Base-by-base conservation (phyloP, 306 rosid genomes). In the Canavalia ensiformis region DNA sequence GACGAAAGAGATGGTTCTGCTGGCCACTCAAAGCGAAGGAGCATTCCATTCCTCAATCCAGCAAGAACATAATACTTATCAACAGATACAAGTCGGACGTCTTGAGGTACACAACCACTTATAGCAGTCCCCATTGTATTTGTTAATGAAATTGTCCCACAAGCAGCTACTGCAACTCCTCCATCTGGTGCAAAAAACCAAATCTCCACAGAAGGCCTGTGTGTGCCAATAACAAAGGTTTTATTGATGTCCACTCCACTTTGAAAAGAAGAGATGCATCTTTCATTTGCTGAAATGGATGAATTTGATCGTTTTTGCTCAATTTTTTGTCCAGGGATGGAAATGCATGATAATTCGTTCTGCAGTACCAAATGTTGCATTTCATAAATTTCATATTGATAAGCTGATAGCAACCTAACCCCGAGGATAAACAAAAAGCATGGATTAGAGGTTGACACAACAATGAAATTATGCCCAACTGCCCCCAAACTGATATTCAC, bases 21-120 rank as follows among this genome's bases (percentile, higher is more conserved):
- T 6, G 97, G 97, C 95, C 97, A 95, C 81, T 93, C 97, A 78
- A 95, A 95, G 50, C 99, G 94, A 83, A 95, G 97, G 63, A 95
- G 87, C 97, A 95, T 91, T 68, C 97, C 99, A 82, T 93, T 95
- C 91, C 97, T 89, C 87, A 95, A 86, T 58, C 99, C 99, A 70
- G 94, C 89, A 75, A 95, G 93, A 74, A 95, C 82, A 87, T 95
- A 95, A 71, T 83, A 85, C 83, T 87, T 88, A 70, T 90, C 97
- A 80, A 89, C 95, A 74, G 65, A 88, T 75, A 95, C 97, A 83
- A 95, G 97, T 79, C 91, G 85, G 74, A 93, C 99, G 80, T 93
- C 99, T 87, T 93, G 97, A 85, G 97, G 99, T 79, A 95, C 86
- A 85, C 97, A 93, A 44, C 97, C 94, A 89, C 90, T 90, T 76